A percentile compares a stretch with the other conserved stretches of the same genome.
Evolutionary conservation across 2,329 filamentous ascomycete genomes (phyloP).

Genomic region (Alternaria triticimaculans): DNA sequence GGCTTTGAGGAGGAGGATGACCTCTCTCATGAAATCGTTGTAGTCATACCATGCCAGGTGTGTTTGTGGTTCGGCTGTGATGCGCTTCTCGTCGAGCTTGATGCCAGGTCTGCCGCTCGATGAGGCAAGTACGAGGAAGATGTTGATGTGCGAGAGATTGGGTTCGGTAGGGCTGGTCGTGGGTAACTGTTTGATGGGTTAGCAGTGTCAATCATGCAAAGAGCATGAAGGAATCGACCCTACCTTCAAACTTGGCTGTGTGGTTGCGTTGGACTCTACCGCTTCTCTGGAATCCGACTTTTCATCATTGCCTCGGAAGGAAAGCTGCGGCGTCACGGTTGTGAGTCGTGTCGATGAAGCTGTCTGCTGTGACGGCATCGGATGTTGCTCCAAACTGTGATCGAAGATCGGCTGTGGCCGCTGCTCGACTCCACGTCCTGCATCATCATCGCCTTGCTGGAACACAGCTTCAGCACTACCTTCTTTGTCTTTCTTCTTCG

Average conservation of each 20-base stretch:
- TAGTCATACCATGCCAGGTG: conserved; percentile 29
- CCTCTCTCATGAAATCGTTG: conserved; percentile 22
- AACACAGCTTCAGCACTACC: conserved; percentile 22
- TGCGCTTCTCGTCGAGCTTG: conserved; percentile 34
- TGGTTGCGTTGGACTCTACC: not conserved
- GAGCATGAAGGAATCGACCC: not conserved
- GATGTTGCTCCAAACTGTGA: conserved; percentile 7
- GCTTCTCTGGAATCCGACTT: not conserved
- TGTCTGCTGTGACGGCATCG: not conserved
- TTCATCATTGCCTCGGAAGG: not conserved
- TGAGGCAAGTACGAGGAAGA: conserved; percentile 64
- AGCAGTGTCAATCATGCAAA: not conserved
- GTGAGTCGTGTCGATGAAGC: not conserved
- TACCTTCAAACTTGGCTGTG: not conserved
- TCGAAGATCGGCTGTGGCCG: conserved; percentile 17
- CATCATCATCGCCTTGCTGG: conserved; percentile 10
- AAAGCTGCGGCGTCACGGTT: not conserved
- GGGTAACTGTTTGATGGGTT: conserved; percentile 10
- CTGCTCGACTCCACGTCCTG: conserved; percentile 15
- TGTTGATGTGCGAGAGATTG: conserved; percentile 57
- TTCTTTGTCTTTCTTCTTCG: conserved; percentile 43
- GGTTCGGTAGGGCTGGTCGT: conserved; percentile 9
- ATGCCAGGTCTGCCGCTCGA: conserved; percentile 63
- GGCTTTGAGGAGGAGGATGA: conserved; percentile 20
- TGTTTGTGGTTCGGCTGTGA: conserved; percentile 15